Evolutionary conservation across 495 filamentous ascomycete species (phyloP).

Genomic region (Delitschia confertaspora): DNA sequence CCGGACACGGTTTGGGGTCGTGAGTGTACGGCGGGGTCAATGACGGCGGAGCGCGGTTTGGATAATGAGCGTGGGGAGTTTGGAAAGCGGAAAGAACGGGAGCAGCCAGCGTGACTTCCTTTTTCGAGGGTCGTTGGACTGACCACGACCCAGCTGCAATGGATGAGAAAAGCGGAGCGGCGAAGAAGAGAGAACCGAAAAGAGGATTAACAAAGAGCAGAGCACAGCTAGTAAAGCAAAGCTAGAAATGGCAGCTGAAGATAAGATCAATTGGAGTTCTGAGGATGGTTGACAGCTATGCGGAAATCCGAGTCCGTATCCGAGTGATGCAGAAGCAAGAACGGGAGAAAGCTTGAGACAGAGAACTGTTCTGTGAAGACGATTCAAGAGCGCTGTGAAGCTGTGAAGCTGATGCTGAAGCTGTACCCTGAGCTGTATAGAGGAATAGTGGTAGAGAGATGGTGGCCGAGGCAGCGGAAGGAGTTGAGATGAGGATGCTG

Average conservation of each 20-base stretch:
- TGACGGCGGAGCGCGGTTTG: conserved; percentile 10
- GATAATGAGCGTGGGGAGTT: conserved; percentile 25
- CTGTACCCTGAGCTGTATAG: not conserved
- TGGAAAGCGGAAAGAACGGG: conserved; percentile 21
- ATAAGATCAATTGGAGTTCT: not conserved
- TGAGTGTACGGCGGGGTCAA: conserved; percentile 17
- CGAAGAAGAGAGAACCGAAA: not conserved
- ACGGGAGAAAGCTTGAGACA: not conserved
- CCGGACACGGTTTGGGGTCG: conserved; percentile 14
- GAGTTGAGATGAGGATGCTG: not conserved
- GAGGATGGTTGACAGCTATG: no score
- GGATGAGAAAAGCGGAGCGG: not conserved
- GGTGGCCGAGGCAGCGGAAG: not conserved
- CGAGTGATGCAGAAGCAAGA: conserved; percentile 1
- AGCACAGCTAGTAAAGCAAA: not conserved
- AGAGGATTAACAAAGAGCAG: not conserved
- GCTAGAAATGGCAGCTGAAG: not conserved
- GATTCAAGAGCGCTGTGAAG: not conserved
- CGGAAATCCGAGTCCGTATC: no score
- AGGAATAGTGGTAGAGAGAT: conserved; percentile 1
- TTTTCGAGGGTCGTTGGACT: conserved; percentile 11
- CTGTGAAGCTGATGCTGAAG: conserved; percentile 4
- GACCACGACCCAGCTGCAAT: conserved; percentile 11
- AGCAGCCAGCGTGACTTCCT: conserved; percentile 24
- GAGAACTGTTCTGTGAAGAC: not conserved